Percentiles rank a stretch among this genome's conserved stretches.
Evolutionary conservation across 441 rosid genomes (phyloP).

Genomic region (Corymbia citriodora): DNA sequence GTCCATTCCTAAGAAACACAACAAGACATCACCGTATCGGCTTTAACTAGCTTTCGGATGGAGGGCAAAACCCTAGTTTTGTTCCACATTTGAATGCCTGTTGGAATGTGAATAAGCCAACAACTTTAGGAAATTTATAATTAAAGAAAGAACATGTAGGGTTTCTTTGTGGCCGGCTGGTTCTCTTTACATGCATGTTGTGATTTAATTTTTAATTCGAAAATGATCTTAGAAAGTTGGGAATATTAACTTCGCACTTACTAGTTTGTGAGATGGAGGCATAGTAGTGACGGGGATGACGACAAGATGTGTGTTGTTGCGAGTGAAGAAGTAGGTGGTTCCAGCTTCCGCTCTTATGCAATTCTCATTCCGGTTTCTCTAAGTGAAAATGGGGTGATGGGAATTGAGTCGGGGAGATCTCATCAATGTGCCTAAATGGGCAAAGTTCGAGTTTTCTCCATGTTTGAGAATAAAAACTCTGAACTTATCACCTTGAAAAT

Average conservation of each 20-base stretch:
- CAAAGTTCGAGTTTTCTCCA: neutral
- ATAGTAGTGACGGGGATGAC: fast-evolving
- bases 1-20: slow-evolving; percentile 29
- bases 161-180: neutral
- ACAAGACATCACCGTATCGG: neutral
- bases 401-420: fast-evolving
- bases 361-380: fast-evolving
- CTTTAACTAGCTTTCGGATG: neutral
- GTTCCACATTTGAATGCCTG: neutral
- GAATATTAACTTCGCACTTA: neutral
- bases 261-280: fast-evolving
- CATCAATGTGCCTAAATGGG: fast-evolving
- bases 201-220: neutral
- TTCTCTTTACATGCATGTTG: neutral
- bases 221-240: neutral
- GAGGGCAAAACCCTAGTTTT: neutral
- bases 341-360: neutral
- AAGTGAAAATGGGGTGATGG: fast-evolving
- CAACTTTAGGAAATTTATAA: neutral
- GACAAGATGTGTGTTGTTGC: neutral
- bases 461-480: neutral
- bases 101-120: neutral
- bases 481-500: neutral
- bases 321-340: fast-evolving
- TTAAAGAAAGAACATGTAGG: neutral